Base-by-base conservation (phyloP, 164 flowering plant genomes). In the Warburgia ugandensis region DNA sequence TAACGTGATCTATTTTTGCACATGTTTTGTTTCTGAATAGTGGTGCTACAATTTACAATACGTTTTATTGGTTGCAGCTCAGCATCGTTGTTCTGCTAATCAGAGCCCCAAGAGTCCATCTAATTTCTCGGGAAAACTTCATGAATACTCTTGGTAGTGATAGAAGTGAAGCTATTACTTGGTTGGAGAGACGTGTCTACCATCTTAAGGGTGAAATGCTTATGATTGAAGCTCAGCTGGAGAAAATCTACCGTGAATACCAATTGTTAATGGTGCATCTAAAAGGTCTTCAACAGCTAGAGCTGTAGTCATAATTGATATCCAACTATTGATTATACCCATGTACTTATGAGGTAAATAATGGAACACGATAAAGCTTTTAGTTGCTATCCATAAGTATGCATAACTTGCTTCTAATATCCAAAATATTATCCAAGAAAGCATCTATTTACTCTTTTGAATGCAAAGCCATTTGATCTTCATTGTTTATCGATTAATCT, bases 171-270 rank as follows among this genome's bases (percentile, higher is more conserved):
- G 82, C 68, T 3, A 33, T 66, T 22, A 76, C 76, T 26, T 87
- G 85, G 89, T 48, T 87, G 58, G 87, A 83, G 59, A 73, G 63
- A 58, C 86, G 82, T 50, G 51, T 83, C 23, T 70, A 74, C 63
- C 72, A 73, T 55, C 90, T 91, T 8, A 81, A 79, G 65, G 95
- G 81, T 31, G 98, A 91, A 68, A 78, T 91, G 88, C 44, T 71
- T 26, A 65, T 83, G 76, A 81, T 87, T 14, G 96, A 83, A 68
- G 54, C 78, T 23, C 74, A 79, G 46, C 66, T 91, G 22, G 95
- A 85, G 62, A 80, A 69, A 62, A 83, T 87, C 94, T 67, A 61
- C 30, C 70, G 66, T 22, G 95, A 91, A 46, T 80, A 85, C 59
- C 25, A 59, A 20, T 40, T 62, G 16, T 60, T 90, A 54, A 80